Base-by-base conservation (phyloP, 1,139 yeast species). In the Geotrichum aggregatum region DNA sequence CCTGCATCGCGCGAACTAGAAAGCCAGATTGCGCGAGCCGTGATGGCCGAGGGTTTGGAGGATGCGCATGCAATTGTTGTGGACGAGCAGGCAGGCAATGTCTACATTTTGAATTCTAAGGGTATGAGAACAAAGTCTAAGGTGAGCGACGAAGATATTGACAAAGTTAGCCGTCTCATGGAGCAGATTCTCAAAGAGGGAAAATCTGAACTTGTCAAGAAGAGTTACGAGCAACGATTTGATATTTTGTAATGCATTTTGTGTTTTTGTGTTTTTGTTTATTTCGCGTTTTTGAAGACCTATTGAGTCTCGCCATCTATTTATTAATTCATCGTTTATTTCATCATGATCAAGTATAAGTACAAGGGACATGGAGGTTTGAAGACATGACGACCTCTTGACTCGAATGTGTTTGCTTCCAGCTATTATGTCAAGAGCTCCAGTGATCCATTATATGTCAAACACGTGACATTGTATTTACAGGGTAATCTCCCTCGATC, bases 161-260 rank as follows among this genome's bases (percentile, higher is more conserved):
- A n/a, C 2, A 34, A 34, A 16, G 36, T 34, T 11, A 16, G 28
- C 28, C 28, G 8, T 8, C 5, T 24, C 8, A 5, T 24, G 28
- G 28, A 24, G 28, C 28, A 24, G 28, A 24, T 24, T 24, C 28
- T 24, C 7, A 24, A 8, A 24, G 28, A 24, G 8, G 28, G 28
- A 8, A 8, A 24, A 24, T 24, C 28, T 24, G 36, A 34, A 13
- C 11, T 34, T 14, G 36, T 34, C n/a, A n/a, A 18, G 16, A 34
- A 34, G 36, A 7, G n/a, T 34, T 44, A 44, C 16, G 41, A 35
- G 18, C 22, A 24, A 44, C 39, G 40, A 44, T 44, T 44, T 35
- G 39, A 33, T 31, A 44, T 44, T 34, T 44, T 21, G 18, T 19
- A 26, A 8, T 3, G 26, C 14, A 7, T 10, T 30, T n/a, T 33